phyloP scores from a whole-genome alignment of 225 moss, liverwort and hornwort genomes.

The Pseudoscleropodium purum region DNA sequence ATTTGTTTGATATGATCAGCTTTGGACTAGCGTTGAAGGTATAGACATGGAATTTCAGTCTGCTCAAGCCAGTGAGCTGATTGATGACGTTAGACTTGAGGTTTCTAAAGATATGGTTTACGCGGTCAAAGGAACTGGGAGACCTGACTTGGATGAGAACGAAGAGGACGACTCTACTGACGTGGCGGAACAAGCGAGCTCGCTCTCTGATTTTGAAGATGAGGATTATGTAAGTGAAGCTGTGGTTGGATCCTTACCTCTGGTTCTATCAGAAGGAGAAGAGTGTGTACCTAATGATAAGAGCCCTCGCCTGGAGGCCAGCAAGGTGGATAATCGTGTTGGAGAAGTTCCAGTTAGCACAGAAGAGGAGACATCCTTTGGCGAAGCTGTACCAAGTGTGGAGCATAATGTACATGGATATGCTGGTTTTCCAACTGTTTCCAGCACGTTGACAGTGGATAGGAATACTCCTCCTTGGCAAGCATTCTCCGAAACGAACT shows the following conservation, averaged over 20 bases:
- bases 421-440: neutral
- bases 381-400: neutral
- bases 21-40: constrained; percentile 2
- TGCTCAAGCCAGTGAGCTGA: constrained; percentile 10
- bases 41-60: constrained; percentile 10
- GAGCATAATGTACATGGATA: neutral
- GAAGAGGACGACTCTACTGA: constrained; percentile 35
- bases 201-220: constrained; percentile 46
- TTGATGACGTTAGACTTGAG: constrained; percentile 8
- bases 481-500: constrained; percentile 7
- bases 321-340: neutral
- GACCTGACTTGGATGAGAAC: constrained; percentile 59
- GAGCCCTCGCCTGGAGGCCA: neutral
- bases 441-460: neutral
- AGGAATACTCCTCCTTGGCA: constrained; percentile 3
- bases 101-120: constrained; percentile 2
- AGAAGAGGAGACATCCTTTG: neutral
- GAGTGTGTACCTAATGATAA: neutral
- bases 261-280: neutral
- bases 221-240: constrained; percentile 23
- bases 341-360: neutral
- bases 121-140: constrained; percentile 47
- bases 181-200: constrained; percentile 33
- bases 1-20: constrained; percentile 5
- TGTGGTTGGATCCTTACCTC: constrained; percentile 12